Percentiles rank a stretch among this genome's conserved stretches.
These are phyloP conservation scores for Aspergillus indologenus DNA, from an alignment of 495 filamentous ascomycete genomes.

Conservation along the genomic window DNA sequence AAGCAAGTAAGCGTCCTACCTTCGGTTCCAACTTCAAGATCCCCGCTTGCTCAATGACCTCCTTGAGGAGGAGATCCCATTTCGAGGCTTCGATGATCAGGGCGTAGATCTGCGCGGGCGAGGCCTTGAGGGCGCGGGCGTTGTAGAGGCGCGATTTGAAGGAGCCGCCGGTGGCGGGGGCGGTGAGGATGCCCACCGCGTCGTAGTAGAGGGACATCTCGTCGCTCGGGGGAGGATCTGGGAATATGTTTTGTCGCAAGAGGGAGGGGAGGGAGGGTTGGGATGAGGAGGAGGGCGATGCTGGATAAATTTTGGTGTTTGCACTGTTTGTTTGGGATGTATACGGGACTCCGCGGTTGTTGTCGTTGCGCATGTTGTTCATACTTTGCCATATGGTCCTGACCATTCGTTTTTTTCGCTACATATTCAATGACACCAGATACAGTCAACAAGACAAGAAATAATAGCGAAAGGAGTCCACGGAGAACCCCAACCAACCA, in stretches of 20 bases:
- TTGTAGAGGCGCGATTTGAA: constrained; percentile 78
- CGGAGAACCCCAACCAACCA: no score
- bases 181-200: constrained; percentile 68
- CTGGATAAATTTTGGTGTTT: constrained; percentile 25
- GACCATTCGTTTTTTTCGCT: no score
- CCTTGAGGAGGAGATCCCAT: constrained; percentile 82
- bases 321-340: constrained; percentile 22
- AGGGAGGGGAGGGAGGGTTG: background rate
- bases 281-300: background rate
- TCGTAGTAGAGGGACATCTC: constrained; percentile 99
- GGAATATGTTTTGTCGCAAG: background rate
- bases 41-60: constrained; percentile 75
- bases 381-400: no score
- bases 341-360: background rate
- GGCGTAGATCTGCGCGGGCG: constrained; percentile 80
- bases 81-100: constrained; percentile 80
- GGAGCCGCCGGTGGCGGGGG: constrained; percentile 61
- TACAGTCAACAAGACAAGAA: no score
- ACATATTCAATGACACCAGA: no score
- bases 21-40: constrained; percentile 75
- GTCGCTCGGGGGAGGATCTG: no score
- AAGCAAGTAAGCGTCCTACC: constrained; percentile 55
- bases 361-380: no score
- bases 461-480: no score
- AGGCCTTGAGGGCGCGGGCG: constrained; percentile 63